These are phyloP conservation scores for Starmera dryadoides DNA, from an alignment of 805 yeast species.

Conservation along the genomic window DNA sequence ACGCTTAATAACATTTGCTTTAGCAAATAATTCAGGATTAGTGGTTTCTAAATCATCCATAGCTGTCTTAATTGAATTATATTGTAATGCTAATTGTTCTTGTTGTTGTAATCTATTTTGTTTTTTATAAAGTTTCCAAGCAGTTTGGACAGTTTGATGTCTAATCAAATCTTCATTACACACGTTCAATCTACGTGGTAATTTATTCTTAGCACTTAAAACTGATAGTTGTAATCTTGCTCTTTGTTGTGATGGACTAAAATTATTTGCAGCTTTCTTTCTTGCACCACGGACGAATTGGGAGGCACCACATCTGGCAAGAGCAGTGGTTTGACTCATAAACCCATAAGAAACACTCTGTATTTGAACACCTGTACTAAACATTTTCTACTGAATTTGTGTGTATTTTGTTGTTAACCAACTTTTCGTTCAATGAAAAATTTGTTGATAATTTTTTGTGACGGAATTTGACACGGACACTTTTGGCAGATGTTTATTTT, in stretches of 20 bases:
- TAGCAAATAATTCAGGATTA: constrained; percentile 48
- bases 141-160: constrained; percentile 74
- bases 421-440: no score
- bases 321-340: background rate
- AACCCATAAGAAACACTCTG: constrained; percentile 1
- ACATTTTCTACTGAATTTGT: background rate
- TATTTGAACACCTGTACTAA: background rate
- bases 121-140: constrained; percentile 66
- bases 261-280: constrained; percentile 32
- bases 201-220: constrained; percentile 79
- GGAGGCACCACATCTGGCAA: background rate
- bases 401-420: no score
- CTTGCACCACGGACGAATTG: constrained; percentile 31
- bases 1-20: constrained; percentile 51
- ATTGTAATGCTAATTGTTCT: constrained; percentile 49
- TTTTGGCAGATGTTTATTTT: no score
- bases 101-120: constrained; percentile 37
- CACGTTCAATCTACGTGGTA: constrained; percentile 73
- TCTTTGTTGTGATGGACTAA: constrained; percentile 41
- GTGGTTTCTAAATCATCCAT: constrained; percentile 56
- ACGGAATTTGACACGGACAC: no score
- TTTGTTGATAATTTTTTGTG: no score
- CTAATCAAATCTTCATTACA: constrained; percentile 77
- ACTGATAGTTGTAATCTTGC: constrained; percentile 60
- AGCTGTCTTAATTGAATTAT: constrained; percentile 57